These are phyloP conservation scores for Aegilops longissima DNA, from an alignment of 176 grass and related monocot species.

Conservation along the genomic window DNA sequence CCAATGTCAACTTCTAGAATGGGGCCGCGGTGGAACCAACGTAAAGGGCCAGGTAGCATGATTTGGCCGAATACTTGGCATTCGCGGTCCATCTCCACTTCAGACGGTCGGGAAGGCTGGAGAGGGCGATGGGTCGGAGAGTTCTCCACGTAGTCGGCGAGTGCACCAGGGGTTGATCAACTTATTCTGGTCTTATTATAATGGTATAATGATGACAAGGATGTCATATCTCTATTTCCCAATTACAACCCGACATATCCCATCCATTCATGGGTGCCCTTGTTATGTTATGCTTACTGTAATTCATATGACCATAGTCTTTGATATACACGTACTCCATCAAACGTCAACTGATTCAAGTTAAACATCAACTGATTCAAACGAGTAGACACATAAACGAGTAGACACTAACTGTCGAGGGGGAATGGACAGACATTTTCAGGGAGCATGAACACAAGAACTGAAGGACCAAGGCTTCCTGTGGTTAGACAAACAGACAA, in stretches of 20 bases:
- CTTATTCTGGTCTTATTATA: neutral
- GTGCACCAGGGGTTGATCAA: neutral
- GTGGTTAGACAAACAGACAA: conserved; percentile 7
- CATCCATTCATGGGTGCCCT: neutral
- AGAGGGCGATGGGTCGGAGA: too few species aligned
- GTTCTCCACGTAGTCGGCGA: too few species aligned
- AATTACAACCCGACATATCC: neutral
- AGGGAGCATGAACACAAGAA: neutral
- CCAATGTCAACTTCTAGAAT: too few species aligned
- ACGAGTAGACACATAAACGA: too few species aligned
- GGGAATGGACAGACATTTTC: neutral
- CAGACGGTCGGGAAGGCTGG: too few species aligned
- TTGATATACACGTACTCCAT: neutral
- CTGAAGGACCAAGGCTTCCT: neutral
- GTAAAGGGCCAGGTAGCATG: too few species aligned
- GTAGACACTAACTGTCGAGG: neutral
- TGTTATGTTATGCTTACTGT: neutral
- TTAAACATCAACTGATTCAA: neutral
- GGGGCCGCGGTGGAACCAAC: too few species aligned
- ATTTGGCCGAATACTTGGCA: too few species aligned
- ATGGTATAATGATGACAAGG: neutral
- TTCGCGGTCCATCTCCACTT: too few species aligned
- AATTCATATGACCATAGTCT: neutral
- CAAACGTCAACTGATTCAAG: neutral
- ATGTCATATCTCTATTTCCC: neutral